Percentiles rank a stretch among this genome's conserved stretches.
phyloP scores from a whole-genome alignment of 148 eudicot species.

The Suaeda aralocaspica region DNA sequence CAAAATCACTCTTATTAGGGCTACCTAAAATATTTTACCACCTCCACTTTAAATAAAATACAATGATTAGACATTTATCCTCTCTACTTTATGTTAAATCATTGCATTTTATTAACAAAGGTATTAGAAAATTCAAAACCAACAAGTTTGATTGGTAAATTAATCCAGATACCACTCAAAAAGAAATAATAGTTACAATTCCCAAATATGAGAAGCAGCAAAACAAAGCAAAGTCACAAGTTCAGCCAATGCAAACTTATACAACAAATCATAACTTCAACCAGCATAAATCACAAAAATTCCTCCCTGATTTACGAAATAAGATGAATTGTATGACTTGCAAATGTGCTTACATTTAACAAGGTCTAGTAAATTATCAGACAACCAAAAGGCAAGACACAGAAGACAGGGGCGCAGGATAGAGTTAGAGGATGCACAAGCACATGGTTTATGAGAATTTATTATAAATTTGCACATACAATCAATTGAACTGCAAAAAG shows the following conservation, averaged over 20 bases:
- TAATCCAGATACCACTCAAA: no score
- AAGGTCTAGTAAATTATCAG: not conserved
- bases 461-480: not conserved
- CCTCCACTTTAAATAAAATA: no score
- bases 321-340: not conserved
- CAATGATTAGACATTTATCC: no score
- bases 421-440: not conserved
- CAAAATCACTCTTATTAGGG: no score
- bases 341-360: not conserved
- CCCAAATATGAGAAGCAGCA: not conserved
- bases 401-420: not conserved
- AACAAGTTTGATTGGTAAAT: not conserved
- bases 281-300: not conserved
- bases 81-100: no score
- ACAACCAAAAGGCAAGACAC: not conserved
- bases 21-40: no score
- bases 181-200: no score
- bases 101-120: no score
- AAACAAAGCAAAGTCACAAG: not conserved
- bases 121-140: not conserved
- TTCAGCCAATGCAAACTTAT: no score
- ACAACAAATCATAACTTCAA: no score
- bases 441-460: not conserved
- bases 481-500: not conserved
- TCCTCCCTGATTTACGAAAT: not conserved